Evolutionary conservation across 306 rosid species (phyloP), one percentile per base, ranked within the genome.

Genomic region (Leucaena leucocephala): DNA sequence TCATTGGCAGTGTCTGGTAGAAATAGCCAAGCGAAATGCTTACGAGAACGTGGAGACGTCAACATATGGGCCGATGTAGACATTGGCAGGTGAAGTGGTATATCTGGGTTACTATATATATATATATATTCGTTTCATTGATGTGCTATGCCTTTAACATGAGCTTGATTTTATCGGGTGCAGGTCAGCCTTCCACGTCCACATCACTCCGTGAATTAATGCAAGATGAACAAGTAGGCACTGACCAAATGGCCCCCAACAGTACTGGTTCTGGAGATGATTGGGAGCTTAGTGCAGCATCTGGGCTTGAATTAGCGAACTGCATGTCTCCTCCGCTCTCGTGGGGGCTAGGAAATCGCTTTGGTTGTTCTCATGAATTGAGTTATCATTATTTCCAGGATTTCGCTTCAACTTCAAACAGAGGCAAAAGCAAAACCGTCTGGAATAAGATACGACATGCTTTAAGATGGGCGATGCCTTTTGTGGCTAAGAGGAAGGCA

Each of bases 361-460:
- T 68, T 7, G 27, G 27, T 27, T 27, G 1, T 27, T 27, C 27
- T 27, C 27, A 27, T 27, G 81, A 77, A 68, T 11, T 3, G 66
- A 50, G 59, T 49, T 35, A 27, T 15, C 33, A 11, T 27, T 69
- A 9, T 46, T 21, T 70, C 33, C 48, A 19, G 2, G 52, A 40
- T 38, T 46, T 22, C 17, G 36, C 22, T 55, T 13, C 17, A 55
- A 44, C 9, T 34, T 3, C 73, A 39, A 52, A 70, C 68, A 64
- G 33, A 38, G 72, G 83, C 67, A 84, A 73, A 36, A 46, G 63
- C 73, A 91, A 78, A 76, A 87, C 74, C 15, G n/a, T 79, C 16
- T 84, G 90, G 89, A 55, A 71, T 5, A 85, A 77, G 82, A 54
- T 86, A 44, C 76, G 81, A 44, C 78, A 15, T 15, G 78, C 72